These are phyloP conservation scores for Fusarium coffeatum DNA, from an alignment of 2,329 filamentous ascomycete species.

Conservation along the genomic window DNA sequence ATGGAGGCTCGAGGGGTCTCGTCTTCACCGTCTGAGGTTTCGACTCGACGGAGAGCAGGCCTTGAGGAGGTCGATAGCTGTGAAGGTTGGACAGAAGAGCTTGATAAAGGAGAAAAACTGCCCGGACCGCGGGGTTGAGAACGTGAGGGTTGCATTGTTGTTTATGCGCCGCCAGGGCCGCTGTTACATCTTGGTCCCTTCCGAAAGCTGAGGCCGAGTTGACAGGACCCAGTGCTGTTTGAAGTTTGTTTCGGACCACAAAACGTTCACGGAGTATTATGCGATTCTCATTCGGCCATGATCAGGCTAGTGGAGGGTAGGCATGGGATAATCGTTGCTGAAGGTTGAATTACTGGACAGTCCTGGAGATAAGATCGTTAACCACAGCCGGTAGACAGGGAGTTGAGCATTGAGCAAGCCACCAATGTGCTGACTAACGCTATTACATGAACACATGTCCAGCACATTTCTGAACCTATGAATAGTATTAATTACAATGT, in stretches of 20 bases:
- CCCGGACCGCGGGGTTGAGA: slow-evolving; percentile 62
- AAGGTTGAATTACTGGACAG: slow-evolving; percentile 14
- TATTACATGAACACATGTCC: neutral
- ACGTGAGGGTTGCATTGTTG: slow-evolving; percentile 62
- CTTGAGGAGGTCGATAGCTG: slow-evolving; percentile 46
- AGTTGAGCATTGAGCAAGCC: slow-evolving; percentile 12
- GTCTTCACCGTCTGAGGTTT: slow-evolving; percentile 48
- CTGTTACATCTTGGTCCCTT: slow-evolving; percentile 58
- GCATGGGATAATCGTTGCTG: slow-evolving; percentile 12
- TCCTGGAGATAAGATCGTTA: neutral
- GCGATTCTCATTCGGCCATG: neutral
- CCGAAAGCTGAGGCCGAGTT: slow-evolving; percentile 11
- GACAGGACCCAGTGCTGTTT: slow-evolving; percentile 4
- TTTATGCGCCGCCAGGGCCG: slow-evolving; percentile 43
- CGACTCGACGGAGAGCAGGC: slow-evolving; percentile 51
- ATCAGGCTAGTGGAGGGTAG: neutral
- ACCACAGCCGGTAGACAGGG: neutral
- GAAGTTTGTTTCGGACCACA: slow-evolving; percentile 3
- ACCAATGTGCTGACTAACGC: slow-evolving; percentile 22
- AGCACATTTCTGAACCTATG: neutral
- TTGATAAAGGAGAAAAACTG: slow-evolving; percentile 66
- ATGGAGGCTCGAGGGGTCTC: slow-evolving; percentile 50
- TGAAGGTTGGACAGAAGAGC: slow-evolving; percentile 46
- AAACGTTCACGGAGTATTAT: neutral
- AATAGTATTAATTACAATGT: neutral